Conservation (phyloP, 768 basidiomycete genomes). For the Rhodocollybia butyracea region DNA sequence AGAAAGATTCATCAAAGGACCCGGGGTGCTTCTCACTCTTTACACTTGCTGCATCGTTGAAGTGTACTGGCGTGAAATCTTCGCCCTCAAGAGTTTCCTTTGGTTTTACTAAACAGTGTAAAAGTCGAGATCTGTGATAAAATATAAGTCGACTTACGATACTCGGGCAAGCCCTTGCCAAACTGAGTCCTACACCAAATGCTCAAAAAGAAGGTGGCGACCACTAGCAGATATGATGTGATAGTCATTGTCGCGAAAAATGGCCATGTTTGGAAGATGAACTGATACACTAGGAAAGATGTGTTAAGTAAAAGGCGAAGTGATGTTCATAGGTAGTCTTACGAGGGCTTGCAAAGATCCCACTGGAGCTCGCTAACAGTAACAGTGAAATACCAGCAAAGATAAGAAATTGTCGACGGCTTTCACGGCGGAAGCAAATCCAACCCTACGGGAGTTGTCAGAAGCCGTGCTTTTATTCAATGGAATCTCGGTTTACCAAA, state of each 20-base stretch:
- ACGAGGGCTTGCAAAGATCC: conserved; percentile 43
- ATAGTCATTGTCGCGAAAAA: conserved; percentile 44
- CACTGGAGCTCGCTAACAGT: conserved; percentile 34
- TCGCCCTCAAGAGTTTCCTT: conserved; percentile 36
- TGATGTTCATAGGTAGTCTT: conserved; percentile 13
- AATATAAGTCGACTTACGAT: conserved; percentile 31
- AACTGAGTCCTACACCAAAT: conserved; percentile 51
- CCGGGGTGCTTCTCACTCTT: background rate
- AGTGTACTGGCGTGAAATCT: conserved; percentile 41
- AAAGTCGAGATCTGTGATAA: background rate
- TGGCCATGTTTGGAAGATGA: conserved; percentile 39
- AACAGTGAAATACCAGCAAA: conserved; percentile 37
- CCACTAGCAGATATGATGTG: conserved; percentile 36
- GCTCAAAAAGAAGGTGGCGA: conserved; percentile 39
- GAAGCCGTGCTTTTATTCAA: background rate
- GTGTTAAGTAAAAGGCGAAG: background rate
- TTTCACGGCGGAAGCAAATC: conserved; percentile 45
- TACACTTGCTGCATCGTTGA: conserved; percentile 22
- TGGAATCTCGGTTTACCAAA: conserved; percentile 24
- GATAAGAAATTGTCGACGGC: conserved; percentile 31
- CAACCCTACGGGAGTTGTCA: conserved; percentile 36
- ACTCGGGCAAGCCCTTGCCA: conserved; percentile 51
- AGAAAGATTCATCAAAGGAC: background rate
- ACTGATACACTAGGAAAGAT: conserved; percentile 34
- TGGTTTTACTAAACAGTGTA: background rate